A percentile compares a stretch with the other conserved stretches of the same genome.
Conservation (phyloP, 176 grass and related monocot species). For the Hsuehochloa calcarea region DNA sequence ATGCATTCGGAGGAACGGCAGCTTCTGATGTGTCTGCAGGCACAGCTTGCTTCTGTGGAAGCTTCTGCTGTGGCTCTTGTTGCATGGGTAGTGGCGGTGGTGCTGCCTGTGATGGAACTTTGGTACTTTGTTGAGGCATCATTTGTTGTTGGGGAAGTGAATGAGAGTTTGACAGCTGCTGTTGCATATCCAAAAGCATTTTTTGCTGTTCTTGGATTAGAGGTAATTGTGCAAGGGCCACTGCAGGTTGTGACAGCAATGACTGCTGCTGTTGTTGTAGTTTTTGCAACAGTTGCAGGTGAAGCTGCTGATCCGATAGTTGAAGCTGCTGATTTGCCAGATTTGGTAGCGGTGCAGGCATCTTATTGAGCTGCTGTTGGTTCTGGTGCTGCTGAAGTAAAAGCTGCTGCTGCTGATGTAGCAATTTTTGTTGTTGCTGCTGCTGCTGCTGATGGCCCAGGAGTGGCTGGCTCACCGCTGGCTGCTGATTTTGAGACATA, state of each 20-base stretch:
- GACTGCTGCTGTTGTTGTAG: slow-evolving; percentile 73
- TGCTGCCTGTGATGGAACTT: slow-evolving; percentile 38
- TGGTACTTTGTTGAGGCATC: slow-evolving; percentile 52
- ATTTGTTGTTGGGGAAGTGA: slow-evolving; percentile 66
- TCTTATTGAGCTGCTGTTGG: slow-evolving; percentile 61
- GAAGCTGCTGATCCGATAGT: slow-evolving; percentile 55
- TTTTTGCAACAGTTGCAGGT: slow-evolving; percentile 52
- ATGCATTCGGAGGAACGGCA: slow-evolving; percentile 16
- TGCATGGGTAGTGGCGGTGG: slow-evolving; percentile 33
- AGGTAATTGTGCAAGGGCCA: slow-evolving; percentile 65
- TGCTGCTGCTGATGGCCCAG: slow-evolving; percentile 25
- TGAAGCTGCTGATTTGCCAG: slow-evolving; percentile 55
- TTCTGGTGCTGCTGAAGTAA: slow-evolving; percentile 34
- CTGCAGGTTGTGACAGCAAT: slow-evolving; percentile 57
- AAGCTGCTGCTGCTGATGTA: slow-evolving; percentile 41
- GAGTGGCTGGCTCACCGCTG: slow-evolving; percentile 21
- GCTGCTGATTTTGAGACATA: slow-evolving; percentile 48
- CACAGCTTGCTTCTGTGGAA: slow-evolving; percentile 55
- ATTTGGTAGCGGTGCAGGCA: slow-evolving; percentile 48
- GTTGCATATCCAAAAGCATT: slow-evolving; percentile 68
- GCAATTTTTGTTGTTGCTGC: slow-evolving; percentile 44
- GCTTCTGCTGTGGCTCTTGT: slow-evolving; percentile 54
- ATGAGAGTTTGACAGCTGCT: slow-evolving; percentile 66
- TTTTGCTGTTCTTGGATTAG: slow-evolving; percentile 88
- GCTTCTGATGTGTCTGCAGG: slow-evolving; percentile 40